Percentiles rank a stretch among this genome's conserved stretches.
phyloP scores from a whole-genome alignment of 2,329 filamentous ascomycete genomes.

The Neospermospora avenae region DNA sequence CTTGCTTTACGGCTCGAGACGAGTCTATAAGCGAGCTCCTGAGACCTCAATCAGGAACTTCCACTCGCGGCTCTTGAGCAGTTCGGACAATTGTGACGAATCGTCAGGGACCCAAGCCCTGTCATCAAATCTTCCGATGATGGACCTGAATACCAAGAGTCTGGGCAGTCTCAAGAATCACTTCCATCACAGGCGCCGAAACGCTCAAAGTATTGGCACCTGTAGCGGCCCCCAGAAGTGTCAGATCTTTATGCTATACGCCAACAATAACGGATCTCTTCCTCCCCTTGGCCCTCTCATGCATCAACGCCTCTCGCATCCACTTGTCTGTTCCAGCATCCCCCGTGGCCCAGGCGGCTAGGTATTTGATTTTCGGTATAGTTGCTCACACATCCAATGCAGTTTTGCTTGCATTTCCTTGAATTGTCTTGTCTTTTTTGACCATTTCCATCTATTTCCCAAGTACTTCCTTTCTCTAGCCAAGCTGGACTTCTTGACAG shows the following conservation, averaged over 20 bases:
- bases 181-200: not conserved
- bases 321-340: not conserved
- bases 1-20: not conserved
- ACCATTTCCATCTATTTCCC: not conserved
- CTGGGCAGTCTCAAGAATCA: slow-evolving; percentile 1
- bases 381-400: not conserved
- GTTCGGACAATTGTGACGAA: not conserved
- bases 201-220: slow-evolving; percentile 8
- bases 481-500: slow-evolving; percentile 2
- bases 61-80: not conserved
- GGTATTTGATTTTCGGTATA: not conserved
- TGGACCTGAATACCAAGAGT: not conserved
- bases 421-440: not conserved
- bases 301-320: not conserved
- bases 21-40: not conserved
- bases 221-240: not conserved
- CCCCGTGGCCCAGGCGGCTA: not conserved
- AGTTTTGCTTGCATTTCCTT: not conserved
- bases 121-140: not conserved
- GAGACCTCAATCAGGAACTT: not conserved
- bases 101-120: not conserved
- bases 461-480: slow-evolving; percentile 1
- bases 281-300: not conserved
- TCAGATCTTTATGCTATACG: not conserved
- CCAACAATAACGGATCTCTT: not conserved